Percentiles rank a stretch among this genome's conserved stretches.
Conservation (phyloP, 495 filamentous ascomycete genomes). For the Neurospora pannonica region DNA sequence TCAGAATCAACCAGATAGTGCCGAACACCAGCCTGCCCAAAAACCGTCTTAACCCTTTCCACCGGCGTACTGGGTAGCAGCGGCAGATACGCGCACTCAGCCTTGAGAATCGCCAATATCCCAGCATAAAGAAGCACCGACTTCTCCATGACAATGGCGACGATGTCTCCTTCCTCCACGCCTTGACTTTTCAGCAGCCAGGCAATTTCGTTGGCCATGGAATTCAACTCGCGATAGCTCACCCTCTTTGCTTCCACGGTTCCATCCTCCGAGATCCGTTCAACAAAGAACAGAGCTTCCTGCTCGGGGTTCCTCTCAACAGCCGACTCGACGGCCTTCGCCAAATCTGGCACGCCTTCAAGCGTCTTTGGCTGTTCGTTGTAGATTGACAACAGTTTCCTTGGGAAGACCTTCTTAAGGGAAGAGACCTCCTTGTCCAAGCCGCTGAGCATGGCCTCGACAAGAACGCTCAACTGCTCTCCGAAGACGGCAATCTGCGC, state of each 20-base stretch:
- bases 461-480: conserved; percentile 21
- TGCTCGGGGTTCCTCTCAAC: conserved; percentile 38
- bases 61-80: conserved; percentile 54
- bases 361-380: conserved; percentile 12
- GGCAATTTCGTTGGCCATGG: conserved; percentile 54
- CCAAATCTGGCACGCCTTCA: conserved; percentile 27
- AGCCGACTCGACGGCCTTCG: conserved; percentile 43
- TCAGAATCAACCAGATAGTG: conserved; percentile 35
- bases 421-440: conserved; percentile 20
- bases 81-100: conserved; percentile 65
- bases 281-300: conserved; percentile 52
- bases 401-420: conserved; percentile 23
- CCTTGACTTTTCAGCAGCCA: conserved; percentile 40
- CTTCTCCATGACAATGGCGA: conserved; percentile 65
- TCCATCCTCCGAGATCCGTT: conserved; percentile 24
- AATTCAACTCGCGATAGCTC: conserved; percentile 55
- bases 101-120: conserved; percentile 62
- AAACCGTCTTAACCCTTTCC: conserved; percentile 43
- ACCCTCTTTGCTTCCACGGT: conserved; percentile 29
- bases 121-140: conserved; percentile 56
- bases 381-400: conserved; percentile 42
- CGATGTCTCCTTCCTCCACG: conserved; percentile 39
- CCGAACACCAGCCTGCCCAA: conserved; percentile 40
- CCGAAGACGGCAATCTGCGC: conserved; percentile 38
- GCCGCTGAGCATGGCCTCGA: conserved; percentile 32